phyloP scores from a whole-genome alignment of 2,329 filamentous ascomycete genomes.

The Diaporthe ampelina region DNA sequence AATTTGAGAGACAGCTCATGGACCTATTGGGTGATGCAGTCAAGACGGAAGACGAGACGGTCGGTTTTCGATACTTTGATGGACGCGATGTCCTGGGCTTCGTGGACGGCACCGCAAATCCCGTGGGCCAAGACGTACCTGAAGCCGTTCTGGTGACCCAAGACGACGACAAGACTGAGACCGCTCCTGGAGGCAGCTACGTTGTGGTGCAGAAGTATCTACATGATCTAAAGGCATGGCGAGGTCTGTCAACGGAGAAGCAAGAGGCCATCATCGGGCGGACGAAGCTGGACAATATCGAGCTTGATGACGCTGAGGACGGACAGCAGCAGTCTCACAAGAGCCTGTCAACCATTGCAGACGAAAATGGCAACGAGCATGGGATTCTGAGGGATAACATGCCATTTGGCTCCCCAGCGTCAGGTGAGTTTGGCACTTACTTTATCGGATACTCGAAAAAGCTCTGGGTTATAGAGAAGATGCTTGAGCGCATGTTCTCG shows the following conservation, averaged over 20 bases:
- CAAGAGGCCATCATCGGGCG: slow-evolving; percentile 15
- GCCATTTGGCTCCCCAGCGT: background rate
- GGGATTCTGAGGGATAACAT: slow-evolving; percentile 7
- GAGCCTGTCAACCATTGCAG: background rate
- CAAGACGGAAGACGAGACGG: background rate
- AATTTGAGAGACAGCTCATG: slow-evolving; percentile 10
- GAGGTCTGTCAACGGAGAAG: slow-evolving; percentile 4
- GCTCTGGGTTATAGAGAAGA: slow-evolving; percentile 8
- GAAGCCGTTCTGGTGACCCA: background rate
- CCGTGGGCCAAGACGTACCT: background rate
- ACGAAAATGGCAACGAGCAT: background rate
- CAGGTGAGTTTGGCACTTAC: slow-evolving; percentile 2
- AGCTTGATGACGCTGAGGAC: background rate
- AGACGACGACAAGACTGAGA: background rate
- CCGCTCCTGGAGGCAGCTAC: background rate
- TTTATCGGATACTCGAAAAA: slow-evolving; percentile 1
- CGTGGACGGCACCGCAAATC: slow-evolving; percentile 1
- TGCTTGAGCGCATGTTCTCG: background rate
- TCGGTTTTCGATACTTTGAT: slow-evolving; percentile 3
- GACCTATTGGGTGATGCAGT: background rate
- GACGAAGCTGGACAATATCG: background rate
- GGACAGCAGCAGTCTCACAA: slow-evolving; percentile 3
- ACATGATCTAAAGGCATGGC: slow-evolving; percentile 2
- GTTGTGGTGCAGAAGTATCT: slow-evolving; percentile 10
- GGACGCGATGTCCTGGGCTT: slow-evolving; percentile 1